A percentile compares a stretch with the other conserved stretches of the same genome.
Evolutionary conservation across 345 rosid genomes (phyloP).

Genomic region (Tarenaya hassleriana): DNA sequence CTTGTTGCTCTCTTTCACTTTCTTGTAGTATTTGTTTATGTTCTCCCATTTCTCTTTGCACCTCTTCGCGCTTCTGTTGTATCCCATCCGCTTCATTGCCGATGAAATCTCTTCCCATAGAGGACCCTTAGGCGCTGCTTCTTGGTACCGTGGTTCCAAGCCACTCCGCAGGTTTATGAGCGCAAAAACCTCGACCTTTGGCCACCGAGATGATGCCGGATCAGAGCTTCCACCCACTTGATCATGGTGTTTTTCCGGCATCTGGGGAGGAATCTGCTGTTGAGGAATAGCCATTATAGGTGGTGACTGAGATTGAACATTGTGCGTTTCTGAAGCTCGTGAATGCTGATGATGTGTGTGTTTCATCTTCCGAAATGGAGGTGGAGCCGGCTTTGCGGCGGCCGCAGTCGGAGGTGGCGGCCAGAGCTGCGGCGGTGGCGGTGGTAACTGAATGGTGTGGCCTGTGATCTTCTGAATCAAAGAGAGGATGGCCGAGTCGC

Average conservation of each 20-base stretch:
- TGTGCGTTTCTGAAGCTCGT: constrained; percentile 11
- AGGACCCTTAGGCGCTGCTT: constrained; percentile 72
- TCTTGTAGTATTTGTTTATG: constrained; percentile 84
- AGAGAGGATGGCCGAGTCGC: constrained; percentile 59
- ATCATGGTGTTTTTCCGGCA: constrained; percentile 15
- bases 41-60: constrained; percentile 96
- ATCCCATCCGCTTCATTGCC: constrained; percentile 57
- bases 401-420: constrained; percentile 19
- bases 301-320: constrained; percentile 29
- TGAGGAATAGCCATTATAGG: constrained; percentile 46
- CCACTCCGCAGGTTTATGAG: constrained; percentile 54
- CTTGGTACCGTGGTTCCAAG: constrained; percentile 60
- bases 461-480: constrained; percentile 74
- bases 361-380: constrained; percentile 8
- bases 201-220: constrained; percentile 58
- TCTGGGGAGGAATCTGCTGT: constrained; percentile 29
- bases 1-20: constrained; percentile 80
- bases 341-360: constrained; percentile 9
- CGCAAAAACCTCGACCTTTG: constrained; percentile 65
- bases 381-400: constrained; percentile 19
- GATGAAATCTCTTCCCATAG: constrained; percentile 76
- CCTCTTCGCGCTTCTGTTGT: constrained; percentile 61
- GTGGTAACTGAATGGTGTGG: constrained; percentile 61
- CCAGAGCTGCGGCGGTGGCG: constrained; percentile 18
- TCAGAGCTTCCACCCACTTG: constrained; percentile 25